Conservation (phyloP, 73 alveolate genomes). For the Effrenium voratum region DNA sequence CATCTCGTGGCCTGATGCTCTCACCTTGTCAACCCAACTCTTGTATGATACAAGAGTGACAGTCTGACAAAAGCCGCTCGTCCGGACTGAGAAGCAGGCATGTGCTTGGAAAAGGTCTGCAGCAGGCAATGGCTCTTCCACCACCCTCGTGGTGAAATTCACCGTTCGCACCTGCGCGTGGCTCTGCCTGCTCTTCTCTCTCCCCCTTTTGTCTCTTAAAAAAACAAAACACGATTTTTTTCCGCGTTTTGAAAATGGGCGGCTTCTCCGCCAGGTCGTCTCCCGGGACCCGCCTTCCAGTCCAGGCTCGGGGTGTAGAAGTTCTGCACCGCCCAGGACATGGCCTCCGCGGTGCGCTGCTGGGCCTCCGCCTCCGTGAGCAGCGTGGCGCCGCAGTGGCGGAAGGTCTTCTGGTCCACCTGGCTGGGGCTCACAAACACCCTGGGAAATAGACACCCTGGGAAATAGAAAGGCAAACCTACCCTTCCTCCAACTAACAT, state of each 20-base stretch:
- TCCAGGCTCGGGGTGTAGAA: slow-evolving; percentile 50
- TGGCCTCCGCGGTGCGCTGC: slow-evolving; percentile 38
- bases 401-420: slow-evolving; percentile 85
- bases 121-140: slow-evolving; percentile 68
- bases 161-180: slow-evolving; percentile 45
- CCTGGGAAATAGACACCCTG: no score
- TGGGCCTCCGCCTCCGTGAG: slow-evolving; percentile 15
- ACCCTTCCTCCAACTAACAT: no score
- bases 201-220: no score
- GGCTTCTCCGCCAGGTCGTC: not conserved
- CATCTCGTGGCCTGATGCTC: no score
- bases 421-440: no score
- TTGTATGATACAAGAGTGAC: no score
- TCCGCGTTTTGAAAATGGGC: no score
- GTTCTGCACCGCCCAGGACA: slow-evolving; percentile 71
- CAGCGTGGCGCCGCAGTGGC: slow-evolving; percentile 82
- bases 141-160: slow-evolving; percentile 65
- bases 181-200: no score
- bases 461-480: no score
- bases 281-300: slow-evolving; percentile 43
- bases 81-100: not conserved
- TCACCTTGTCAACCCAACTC: no score
- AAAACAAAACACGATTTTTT: no score
- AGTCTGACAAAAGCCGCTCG: not conserved
- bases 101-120: slow-evolving; percentile 16